Evolutionary conservation across 768 basidiomycete genomes (phyloP).

Genomic region (Calocybe indica): DNA sequence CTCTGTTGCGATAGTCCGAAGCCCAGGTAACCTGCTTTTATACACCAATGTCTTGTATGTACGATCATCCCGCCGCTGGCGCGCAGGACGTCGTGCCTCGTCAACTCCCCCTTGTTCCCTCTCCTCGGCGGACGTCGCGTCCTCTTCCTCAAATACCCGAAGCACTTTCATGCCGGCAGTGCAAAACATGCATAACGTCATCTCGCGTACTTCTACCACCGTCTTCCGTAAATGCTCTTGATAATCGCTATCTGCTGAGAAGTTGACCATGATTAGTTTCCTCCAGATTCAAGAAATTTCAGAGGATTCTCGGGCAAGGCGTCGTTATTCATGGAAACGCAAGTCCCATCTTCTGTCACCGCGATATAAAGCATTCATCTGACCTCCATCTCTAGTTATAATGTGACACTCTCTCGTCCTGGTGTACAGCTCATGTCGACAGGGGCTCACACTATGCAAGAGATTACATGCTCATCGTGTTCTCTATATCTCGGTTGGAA

Average conservation of each 20-base stretch:
- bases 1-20: conserved; percentile 1
- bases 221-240: conserved; percentile 26
- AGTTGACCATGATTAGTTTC: conserved; percentile 25
- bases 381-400: conserved; percentile 29
- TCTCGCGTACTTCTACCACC: conserved; percentile 34
- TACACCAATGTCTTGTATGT: conserved; percentile 8
- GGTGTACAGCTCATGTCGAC: conserved; percentile 55
- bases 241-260: not conserved
- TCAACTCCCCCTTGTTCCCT: conserved; percentile 14
- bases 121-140: conserved; percentile 20
- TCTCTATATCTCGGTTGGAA: conserved; percentile 56
- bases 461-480: conserved; percentile 46
- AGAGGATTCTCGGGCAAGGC: conserved; percentile 55
- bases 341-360: conserved; percentile 9
- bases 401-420: conserved; percentile 37
- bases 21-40: not conserved
- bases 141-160: conserved; percentile 46
- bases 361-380: conserved; percentile 3
- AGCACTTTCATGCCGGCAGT: conserved; percentile 40
- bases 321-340: conserved; percentile 53
- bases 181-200: conserved; percentile 39
- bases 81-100: conserved; percentile 9
- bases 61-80: conserved; percentile 8
- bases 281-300: conserved; percentile 40
- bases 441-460: conserved; percentile 58